phyloP scores from a whole-genome alignment of 2,329 filamentous ascomycete genomes.

The Dichotomopilus funicola region DNA sequence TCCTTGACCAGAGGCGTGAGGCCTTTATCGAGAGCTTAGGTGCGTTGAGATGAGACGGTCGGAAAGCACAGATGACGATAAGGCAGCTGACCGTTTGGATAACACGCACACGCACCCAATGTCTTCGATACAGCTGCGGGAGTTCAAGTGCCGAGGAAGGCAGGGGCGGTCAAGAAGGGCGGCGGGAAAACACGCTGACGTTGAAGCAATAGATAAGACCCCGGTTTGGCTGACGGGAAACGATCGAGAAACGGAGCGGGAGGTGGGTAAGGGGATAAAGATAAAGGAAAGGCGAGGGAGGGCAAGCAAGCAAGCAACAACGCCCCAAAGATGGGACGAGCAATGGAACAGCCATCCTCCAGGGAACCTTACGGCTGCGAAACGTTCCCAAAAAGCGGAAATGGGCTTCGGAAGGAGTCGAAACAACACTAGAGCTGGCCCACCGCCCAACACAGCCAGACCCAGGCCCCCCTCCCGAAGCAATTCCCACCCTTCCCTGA shows the following conservation, averaged over 20 bases:
- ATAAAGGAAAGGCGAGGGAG: neutral
- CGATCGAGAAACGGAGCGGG: neutral
- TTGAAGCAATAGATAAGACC: neutral
- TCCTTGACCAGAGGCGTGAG: neutral
- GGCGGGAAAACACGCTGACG: neutral
- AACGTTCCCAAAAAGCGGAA: neutral
- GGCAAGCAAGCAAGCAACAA: too few relatives aligned
- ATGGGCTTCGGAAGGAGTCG: neutral
- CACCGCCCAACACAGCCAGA: neutral
- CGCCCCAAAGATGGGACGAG: too few relatives aligned
- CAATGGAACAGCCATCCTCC: too few relatives aligned
- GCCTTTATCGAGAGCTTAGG: neutral
- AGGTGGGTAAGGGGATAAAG: neutral
- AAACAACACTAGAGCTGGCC: neutral
- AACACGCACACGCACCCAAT: too few relatives aligned
- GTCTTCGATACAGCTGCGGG: too few relatives aligned
- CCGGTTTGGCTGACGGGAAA: neutral
- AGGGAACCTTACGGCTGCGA: too few relatives aligned
- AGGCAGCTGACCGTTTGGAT: too few relatives aligned
- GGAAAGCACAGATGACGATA: neutral
- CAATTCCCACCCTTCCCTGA: neutral
- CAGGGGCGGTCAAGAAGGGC: neutral
- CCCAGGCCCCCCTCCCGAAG: conserved; percentile 3
- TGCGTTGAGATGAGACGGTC: neutral
- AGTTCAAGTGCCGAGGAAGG: neutral